Conservation (phyloP, 208 protist genomes). For the Blechomonas ayalai region DNA sequence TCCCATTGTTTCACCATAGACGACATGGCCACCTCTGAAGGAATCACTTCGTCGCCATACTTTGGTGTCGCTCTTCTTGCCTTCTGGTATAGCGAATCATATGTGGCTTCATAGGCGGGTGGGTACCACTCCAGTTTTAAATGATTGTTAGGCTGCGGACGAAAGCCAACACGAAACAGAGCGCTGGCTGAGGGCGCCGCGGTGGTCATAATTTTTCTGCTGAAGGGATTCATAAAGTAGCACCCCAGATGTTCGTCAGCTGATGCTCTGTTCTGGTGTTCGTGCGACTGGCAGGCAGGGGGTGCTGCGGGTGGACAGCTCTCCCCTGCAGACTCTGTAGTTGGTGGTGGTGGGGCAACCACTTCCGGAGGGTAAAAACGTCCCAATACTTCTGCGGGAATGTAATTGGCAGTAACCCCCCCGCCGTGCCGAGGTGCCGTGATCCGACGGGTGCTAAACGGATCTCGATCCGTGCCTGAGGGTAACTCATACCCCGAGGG, state of each 20-base stretch:
- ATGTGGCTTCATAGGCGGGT: slow-evolving; percentile 6
- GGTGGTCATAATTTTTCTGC: slow-evolving; percentile 25
- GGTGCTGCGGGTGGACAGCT: not conserved
- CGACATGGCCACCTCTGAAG: too few species aligned
- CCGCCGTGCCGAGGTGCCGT: too few species aligned
- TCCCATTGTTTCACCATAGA: too few species aligned
- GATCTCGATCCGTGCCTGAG: too few species aligned
- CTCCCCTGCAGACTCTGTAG: not conserved
- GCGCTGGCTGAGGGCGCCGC: slow-evolving; percentile 10
- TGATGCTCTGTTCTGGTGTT: too few species aligned
- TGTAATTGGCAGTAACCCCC: too few species aligned
- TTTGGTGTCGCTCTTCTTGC: slow-evolving; percentile 2
- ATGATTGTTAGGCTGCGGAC: slow-evolving; percentile 28
- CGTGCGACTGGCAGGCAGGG: too few species aligned
- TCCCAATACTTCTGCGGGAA: too few species aligned
- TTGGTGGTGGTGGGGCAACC: slow-evolving; percentile 1
- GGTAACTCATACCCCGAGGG: too few species aligned
- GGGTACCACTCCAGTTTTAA: slow-evolving; percentile 61
- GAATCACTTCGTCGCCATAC: too few species aligned
- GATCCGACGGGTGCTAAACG: too few species aligned
- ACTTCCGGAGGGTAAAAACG: too few species aligned
- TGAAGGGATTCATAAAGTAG: slow-evolving; percentile 76
- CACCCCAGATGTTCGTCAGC: not conserved
- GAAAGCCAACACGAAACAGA: slow-evolving; percentile 51
- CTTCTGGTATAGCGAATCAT: slow-evolving; percentile 7